A percentile compares a stretch with the other conserved stretches of the same genome.
Evolutionary conservation across 2,329 filamentous ascomycete species (phyloP).

Genomic region (Ascochyta lentis): DNA sequence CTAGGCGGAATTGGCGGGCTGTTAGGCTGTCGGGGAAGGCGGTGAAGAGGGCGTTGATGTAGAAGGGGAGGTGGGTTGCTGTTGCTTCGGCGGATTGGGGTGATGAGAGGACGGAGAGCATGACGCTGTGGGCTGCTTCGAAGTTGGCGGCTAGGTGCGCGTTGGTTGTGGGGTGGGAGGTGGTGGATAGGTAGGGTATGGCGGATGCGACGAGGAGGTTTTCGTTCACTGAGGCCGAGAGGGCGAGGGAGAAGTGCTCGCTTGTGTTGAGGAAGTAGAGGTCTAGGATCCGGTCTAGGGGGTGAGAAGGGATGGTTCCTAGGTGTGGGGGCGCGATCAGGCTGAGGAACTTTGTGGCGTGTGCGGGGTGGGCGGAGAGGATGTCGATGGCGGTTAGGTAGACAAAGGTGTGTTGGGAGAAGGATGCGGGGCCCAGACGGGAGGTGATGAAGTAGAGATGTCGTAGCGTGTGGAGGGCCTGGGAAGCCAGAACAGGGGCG

Average conservation of each 20-base stretch:
- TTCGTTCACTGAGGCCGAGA: constrained; percentile 73
- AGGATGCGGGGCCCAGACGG: constrained; percentile 73
- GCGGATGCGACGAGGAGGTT: constrained; percentile 76
- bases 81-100: constrained; percentile 77
- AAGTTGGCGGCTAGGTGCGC: constrained; percentile 73
- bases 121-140: constrained; percentile 84
- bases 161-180: constrained; percentile 50
- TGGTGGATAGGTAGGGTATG: constrained; percentile 73
- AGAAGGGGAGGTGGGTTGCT: constrained; percentile 76
- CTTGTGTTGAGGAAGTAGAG: constrained; percentile 87
- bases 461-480: constrained; percentile 75
- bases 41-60: constrained; percentile 79
- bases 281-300: constrained; percentile 75
- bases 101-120: constrained; percentile 79
- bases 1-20: constrained; percentile 83
- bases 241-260: constrained; percentile 78
- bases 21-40: constrained; percentile 82
- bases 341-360: constrained; percentile 71
- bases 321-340: constrained; percentile 64
- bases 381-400: constrained; percentile 84
- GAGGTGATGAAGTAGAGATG: constrained; percentile 84
- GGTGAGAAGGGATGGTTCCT: constrained; percentile 66
- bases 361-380: constrained; percentile 71
- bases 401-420: constrained; percentile 85
- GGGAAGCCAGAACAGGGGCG: constrained; percentile 71